Evolutionary conservation across 371 early-diverging fungal genomes (phyloP), one percentile per base, ranked within the genome.

Genomic region (Mucor velutinosus): DNA sequence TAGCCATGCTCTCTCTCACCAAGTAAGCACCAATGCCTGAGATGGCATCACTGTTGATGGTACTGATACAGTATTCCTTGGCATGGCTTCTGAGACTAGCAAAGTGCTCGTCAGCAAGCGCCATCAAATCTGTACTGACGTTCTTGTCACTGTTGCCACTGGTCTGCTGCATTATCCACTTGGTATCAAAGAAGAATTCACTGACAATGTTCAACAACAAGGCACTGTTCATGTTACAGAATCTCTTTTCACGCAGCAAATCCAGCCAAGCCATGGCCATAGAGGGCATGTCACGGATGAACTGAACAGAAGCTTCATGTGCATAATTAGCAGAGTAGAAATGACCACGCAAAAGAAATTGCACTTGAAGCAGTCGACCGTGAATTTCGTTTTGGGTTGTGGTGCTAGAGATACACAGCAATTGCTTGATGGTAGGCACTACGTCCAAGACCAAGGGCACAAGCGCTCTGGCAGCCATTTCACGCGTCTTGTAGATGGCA

Each of bases 391-490:
- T 93, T 58, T 89, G 87, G 8, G 77, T 72, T 1, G 67, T 45
- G 0, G 67, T 55, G 23, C 69, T 33, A 11, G 69, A 58, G 21
- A 74, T 60, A 14, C 60, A 37, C 27, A 78, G 19, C 4, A 86
- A 35, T 32, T 76, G 67, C 33, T 55, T 47, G 11, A 87, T 72
- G 11, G 77, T 79, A 23, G 70, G 68, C 8, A 87, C 69, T 17
- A 92, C 67, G 45, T 88, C 82, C 21, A 70, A 37, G 4, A 95
- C 78, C 66, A 95, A 71, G 3, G 95, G 89, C 1, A 90, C 92
- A 27, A 92, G 75, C 0, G 95, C 94, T 37, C 93, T 83, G 0
- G 94, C 93, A 0, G 95, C 89, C 89, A 95, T 93, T 69, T 94
- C 95, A 55, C 95, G 84, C 0, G 92, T 93, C 81, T 92, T 93